Evolutionary conservation across 2,329 filamentous ascomycete genomes (phyloP), one percentile per base, ranked within the genome.

Genomic region (Hyphodiscus sp.): DNA sequence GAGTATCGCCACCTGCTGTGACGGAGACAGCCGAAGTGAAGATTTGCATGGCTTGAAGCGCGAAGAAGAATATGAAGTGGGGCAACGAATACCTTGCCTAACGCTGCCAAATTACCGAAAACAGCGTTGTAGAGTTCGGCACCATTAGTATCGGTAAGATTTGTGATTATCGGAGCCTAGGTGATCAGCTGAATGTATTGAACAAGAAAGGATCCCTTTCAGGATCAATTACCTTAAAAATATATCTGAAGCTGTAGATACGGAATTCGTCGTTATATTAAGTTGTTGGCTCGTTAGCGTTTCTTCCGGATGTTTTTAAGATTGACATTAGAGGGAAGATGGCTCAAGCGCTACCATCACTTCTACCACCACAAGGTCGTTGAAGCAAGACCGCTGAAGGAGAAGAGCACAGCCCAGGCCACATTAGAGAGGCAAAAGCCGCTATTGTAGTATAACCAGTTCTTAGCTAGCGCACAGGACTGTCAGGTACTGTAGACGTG

Each of bases 381-480:
- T 0, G 56, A 53, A 29, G 68, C 68, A 20, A 73, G 57, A 3
- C 63, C 58, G 20, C 63, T 65, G 20, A 74, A 51, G 29, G 68
- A 67, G 47, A 74, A 66, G 30, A 68, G 50, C n/a, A 69, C 56
- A 1, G 67, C 68, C 1, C 63, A 69, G 20, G 68, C 57, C 33
- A 65, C 68, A 50, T 64, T 73, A 0, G 71, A 69, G 6, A 69
- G 64, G 4, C 68, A 69, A n/a, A n/a, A n/a, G n/a, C n/a, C n/a
- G n/a, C n/a, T n/a, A n/a, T n/a, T n/a, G n/a, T n/a, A n/a, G n/a
- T n/a, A n/a, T n/a, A n/a, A n/a, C n/a, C n/a, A n/a, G n/a, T n/a
- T 70, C 70, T 38, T 71, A 71, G 23, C 70, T 67, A 6, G 74
- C 72, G 61, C 76, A 76, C 0, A 58, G 43, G 9, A 70, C 69